Base-by-base conservation (phyloP, 2,329 filamentous ascomycete genomes). In the Scedosporium boydii region DNA sequence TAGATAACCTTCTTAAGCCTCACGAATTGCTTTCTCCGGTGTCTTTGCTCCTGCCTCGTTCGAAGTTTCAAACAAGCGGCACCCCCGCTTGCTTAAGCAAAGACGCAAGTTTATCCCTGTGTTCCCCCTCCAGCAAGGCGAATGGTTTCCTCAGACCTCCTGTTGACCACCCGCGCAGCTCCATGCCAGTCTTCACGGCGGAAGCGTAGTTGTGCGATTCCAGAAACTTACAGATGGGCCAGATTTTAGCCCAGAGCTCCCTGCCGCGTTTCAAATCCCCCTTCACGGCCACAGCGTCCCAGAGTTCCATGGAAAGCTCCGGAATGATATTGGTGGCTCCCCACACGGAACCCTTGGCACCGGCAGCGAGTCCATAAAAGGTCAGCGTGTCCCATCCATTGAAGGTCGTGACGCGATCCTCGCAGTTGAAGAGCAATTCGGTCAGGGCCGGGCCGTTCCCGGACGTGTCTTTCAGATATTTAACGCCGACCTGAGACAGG, bases 301-400 rank as follows among this genome's bases (percentile, higher is more conserved):
- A 82, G 1, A 82, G 68, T 68, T 79, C 68, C 16, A 78, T 71
- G 0, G 77, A 77, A 18, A 81, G 68, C 64, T 81, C 78, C 0
- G 79, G 79, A 9, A 82, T 77, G 16, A 82, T 70, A 63, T 82
- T 82, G 2, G 78, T 76, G 0, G 79, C 77, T 0, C 79, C 79
- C 79, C 79, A 82, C 1, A 82, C 76, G 3, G 75, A 77, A 3
- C 80, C 80, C 56, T 77, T 77, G 7, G 78, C 77, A 0, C 80
- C 80, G 0, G 79, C 78, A 0, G 76, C 77, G 9, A 82, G 69
- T 9, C 80, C 79, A 64, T 82, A 82, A 67, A 82, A 82, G 0
- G 80, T 82, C 16, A 82, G 69, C 0, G 79, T 82, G 63, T 82
- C 80, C 80, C 79, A 82, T 1, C 80, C 80, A 62, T 82, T 82